These are phyloP conservation scores for Coniosporium apollinis DNA, from an alignment of 495 filamentous ascomycete genomes.

Conservation along the genomic window DNA sequence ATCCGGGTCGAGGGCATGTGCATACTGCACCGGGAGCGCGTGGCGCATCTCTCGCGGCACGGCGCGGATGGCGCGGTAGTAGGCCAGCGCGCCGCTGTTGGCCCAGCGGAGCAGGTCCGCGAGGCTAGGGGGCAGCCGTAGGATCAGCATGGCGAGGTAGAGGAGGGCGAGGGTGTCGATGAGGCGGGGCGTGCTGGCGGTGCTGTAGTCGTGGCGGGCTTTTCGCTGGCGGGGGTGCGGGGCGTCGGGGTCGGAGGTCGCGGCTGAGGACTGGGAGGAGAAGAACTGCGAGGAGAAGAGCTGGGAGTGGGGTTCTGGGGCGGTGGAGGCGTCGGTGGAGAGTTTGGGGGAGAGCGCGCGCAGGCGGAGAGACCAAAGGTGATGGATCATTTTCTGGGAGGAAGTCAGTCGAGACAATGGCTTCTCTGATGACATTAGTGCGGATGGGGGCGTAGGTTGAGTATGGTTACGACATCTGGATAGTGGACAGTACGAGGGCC, in stretches of 20 bases:
- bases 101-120: conserved; percentile 38
- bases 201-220: conserved; percentile 9
- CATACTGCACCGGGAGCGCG: conserved; percentile 16
- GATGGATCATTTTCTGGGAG: conserved; percentile 39
- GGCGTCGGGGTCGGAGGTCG: conserved; percentile 6
- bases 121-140: conserved; percentile 46
- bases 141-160: conserved; percentile 46
- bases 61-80: conserved; percentile 14
- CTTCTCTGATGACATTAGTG: too few relatives aligned
- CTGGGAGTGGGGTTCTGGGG: too few relatives aligned
- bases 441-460: too few relatives aligned
- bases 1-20: conserved; percentile 15
- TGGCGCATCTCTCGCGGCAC: conserved; percentile 18
- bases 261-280: conserved; percentile 32
- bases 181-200: conserved; percentile 35
- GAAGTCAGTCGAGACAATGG: too few relatives aligned
- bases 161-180: conserved; percentile 47
- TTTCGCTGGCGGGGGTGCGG: not conserved
- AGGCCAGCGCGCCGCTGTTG: conserved; percentile 16
- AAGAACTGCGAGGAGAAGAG: conserved; percentile 25
- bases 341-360: too few relatives aligned
- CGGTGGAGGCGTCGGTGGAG: not conserved
- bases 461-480: too few relatives aligned
- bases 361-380: conserved; percentile 55
- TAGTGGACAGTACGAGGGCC: too few relatives aligned